Base-by-base conservation (phyloP, 306 rosid species). In the Myrica gale region DNA sequence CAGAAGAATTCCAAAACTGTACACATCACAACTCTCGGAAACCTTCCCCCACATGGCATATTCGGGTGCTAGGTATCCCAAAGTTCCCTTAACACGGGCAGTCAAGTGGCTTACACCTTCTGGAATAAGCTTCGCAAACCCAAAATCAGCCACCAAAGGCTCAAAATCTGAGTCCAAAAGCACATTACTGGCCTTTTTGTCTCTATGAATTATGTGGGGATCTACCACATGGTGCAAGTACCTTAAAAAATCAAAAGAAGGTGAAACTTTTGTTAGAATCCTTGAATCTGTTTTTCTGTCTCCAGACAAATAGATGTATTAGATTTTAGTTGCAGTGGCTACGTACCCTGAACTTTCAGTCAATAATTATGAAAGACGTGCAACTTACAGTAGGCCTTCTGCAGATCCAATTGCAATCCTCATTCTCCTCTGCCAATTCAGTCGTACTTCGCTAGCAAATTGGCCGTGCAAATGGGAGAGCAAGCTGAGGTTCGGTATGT, bases 11-110 rank as follows among this genome's bases (percentile, higher is more conserved):
- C 98, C 97, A 54, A 83, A 93, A 73, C 97, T 93, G 54, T 82
- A 93, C 5, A 91, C 93, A 72, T 93, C 97, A 65, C 98, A 93
- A 26, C 97, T 89, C 56, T 93, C 92, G 0, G 98, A 93, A 10
- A 93, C 93, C 48, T 93, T 93, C 0, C 97, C 98, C 98, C 97
- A 93, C 98, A 93, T 93, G 1, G 96, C 98, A 56, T 93, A 93
- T 76, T 93, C 97, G 0, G 96, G 97, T 6, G 98, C 98, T 16
- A 93, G 73, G 85, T 93, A 93, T 7, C 98, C 98, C 42, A 91
- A 72, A 0, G 98, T 93, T 8, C 98, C 98, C 86, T 91, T 93
- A 7, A 93, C 98, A 6, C 92, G 89, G 7, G 98, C 91, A 11
- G 97, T 89, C 91, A 93, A 79, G 82, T 93, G 98, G 56, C 97